Evolutionary conservation across 108 stramenopile species (phyloP).

Genomic region (Asterionellopsis glacialis): DNA sequence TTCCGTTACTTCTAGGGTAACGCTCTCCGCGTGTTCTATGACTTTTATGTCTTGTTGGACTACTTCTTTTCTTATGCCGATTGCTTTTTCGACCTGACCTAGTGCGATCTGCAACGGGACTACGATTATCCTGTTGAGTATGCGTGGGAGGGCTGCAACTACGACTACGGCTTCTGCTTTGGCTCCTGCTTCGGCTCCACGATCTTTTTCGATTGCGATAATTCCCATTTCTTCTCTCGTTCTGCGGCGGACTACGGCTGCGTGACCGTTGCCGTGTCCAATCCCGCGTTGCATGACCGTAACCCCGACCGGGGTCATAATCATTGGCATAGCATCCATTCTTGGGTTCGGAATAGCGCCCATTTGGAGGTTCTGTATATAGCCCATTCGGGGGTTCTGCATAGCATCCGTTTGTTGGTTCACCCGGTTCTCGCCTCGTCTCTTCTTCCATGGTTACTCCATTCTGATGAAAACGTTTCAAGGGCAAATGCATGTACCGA

Average conservation of each 20-base stretch:
- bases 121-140: not conserved
- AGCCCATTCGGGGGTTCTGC: no score
- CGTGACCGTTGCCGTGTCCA: constrained; percentile 6
- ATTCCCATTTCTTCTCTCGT: not conserved
- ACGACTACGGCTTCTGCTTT: constrained; percentile 25
- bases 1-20: not conserved
- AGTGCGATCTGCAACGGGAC: not conserved
- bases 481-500: constrained; percentile 47
- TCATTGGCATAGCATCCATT: not conserved
- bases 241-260: not conserved
- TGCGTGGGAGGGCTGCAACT: constrained; percentile 17
- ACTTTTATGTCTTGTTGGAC: not conserved
- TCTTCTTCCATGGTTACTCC: constrained; percentile 17
- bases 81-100: constrained; percentile 1
- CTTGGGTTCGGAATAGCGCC: not conserved
- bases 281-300: not conserved
- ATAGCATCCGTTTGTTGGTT: no score
- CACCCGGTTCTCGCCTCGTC: no score
- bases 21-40: not conserved
- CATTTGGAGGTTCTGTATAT: no score
- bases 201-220: constrained; percentile 7
- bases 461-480: constrained; percentile 49
- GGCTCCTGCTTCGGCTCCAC: constrained; percentile 16
- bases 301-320: not conserved
- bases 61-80: not conserved